Base-by-base conservation (phyloP, 306 rosid genomes). In the Inga oerstediana region DNA sequence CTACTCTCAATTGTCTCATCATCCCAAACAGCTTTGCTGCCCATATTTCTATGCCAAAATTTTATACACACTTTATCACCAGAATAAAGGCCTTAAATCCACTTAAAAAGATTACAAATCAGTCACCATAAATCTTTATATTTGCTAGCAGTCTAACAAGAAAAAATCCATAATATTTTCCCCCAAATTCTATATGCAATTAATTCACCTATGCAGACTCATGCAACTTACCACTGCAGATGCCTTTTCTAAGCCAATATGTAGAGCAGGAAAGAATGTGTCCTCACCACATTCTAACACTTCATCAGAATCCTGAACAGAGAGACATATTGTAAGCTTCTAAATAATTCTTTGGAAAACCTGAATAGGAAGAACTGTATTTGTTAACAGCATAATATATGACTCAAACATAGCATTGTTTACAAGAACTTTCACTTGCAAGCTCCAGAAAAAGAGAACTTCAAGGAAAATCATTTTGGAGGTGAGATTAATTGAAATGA, bases 191-290 rank as follows among this genome's bases (percentile, higher is more conserved):
- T 27, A 27, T 27, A 27, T 27, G 30, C 30, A 27, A 27, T 27
- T 27, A 17, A 78, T 68, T 54, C 37, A 19, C 69, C 81, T 56
- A 83, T 27, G 74, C 20, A 82, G 49, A 54, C 39, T 76, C 76
- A 62, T 86, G 72, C 82, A 77, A 89, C 93, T 92, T 88, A 97
- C 99, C 98, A 97, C 95, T 0, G 97, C 84, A 49, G 98, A 86
- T 17, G 74, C 83, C 79, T 88, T 89, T 83, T 90, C 97, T 74
- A 51, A 58, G 85, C 97, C 98, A 83, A 91, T 86, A 70, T 87
- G 79, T 7, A 97, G 82, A 80, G 99, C 97, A 80, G 99, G 98
- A 88, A 89, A 97, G 84, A 94, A 90, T 3, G 94, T 97, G 81
- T 94, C 89, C 87, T 92, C 98, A 46, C 98, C 99, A 78, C 94